Percentiles rank a stretch among this genome's conserved stretches.
Evolutionary conservation across 768 basidiomycete genomes (phyloP).

Genomic region (Leccinum broughii): DNA sequence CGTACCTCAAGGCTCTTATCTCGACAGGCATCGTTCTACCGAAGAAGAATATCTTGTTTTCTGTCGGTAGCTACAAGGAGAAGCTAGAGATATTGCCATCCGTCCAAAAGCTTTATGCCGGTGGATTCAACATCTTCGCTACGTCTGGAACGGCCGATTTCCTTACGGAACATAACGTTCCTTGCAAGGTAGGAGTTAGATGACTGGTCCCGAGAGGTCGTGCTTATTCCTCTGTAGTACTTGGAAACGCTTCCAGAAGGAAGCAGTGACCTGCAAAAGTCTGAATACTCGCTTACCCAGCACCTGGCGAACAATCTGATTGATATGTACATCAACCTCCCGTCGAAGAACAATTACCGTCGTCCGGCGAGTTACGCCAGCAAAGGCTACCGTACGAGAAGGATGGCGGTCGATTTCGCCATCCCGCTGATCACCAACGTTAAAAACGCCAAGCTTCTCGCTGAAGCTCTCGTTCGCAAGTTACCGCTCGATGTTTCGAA

Average conservation of each 20-base stretch:
- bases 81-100: slow-evolving; percentile 95
- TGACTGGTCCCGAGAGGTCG: neutral
- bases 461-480: slow-evolving; percentile 88
- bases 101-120: slow-evolving; percentile 90
- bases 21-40: slow-evolving; percentile 94
- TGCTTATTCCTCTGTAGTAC: slow-evolving; percentile 51
- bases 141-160: slow-evolving; percentile 98
- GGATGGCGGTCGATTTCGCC: slow-evolving; percentile 99
- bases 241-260: slow-evolving; percentile 83
- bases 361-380: slow-evolving; percentile 96
- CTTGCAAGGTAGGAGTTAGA: slow-evolving; percentile 73
- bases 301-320: slow-evolving; percentile 97
- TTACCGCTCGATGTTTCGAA: slow-evolving; percentile 88
- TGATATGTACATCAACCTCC: slow-evolving; percentile 99
- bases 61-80: slow-evolving; percentile 95
- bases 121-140: slow-evolving; percentile 95
- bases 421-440: slow-evolving; percentile 97
- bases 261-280: slow-evolving; percentile 79
- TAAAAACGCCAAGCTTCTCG: slow-evolving; percentile 96
- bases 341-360: slow-evolving; percentile 96
- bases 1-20: slow-evolving; percentile 95
- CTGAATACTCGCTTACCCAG: slow-evolving; percentile 95
- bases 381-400: slow-evolving; percentile 94
- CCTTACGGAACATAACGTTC: slow-evolving; percentile 93
- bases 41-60: slow-evolving; percentile 97